These are phyloP conservation scores for Tinospora cordifolia DNA, from an alignment of 164 flowering plant species.

Conservation along the genomic window DNA sequence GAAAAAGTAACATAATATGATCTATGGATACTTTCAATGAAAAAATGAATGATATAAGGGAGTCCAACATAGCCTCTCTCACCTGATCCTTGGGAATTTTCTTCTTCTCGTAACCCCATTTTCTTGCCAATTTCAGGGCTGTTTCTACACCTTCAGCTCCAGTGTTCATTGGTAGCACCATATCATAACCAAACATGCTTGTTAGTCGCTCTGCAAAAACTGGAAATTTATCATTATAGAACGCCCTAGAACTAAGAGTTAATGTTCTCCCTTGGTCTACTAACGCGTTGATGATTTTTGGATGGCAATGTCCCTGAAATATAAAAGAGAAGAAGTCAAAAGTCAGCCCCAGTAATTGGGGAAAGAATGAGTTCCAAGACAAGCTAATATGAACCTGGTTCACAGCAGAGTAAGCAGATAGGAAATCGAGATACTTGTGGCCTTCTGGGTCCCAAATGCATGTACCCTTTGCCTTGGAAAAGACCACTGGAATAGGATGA, in stretches of 20 bases:
- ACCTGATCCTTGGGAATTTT: slow-evolving; percentile 83
- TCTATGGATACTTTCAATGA: background rate
- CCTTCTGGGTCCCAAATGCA: slow-evolving; percentile 98
- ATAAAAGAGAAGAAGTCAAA: background rate
- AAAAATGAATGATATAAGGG: background rate
- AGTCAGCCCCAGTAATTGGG: background rate
- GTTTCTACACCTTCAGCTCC: slow-evolving; percentile 57
- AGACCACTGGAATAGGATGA: slow-evolving; percentile 90
- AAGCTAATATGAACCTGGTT: slow-evolving; percentile 56
- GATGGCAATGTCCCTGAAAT: slow-evolving; percentile 93
- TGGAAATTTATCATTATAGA: slow-evolving; percentile 85
- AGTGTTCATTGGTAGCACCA: slow-evolving; percentile 98
- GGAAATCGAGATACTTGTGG: slow-evolving; percentile 79
- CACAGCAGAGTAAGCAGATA: slow-evolving; percentile 93
- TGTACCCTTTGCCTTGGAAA: slow-evolving; percentile 84
- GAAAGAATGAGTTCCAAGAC: background rate
- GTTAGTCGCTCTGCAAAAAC: slow-evolving; percentile 64
- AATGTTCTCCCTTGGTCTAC: slow-evolving; percentile 72
- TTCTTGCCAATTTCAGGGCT: slow-evolving; percentile 10
- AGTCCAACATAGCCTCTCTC: slow-evolving; percentile 2
- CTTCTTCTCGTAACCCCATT: slow-evolving; percentile 57
- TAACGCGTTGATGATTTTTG: slow-evolving; percentile 74
- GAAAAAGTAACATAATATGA: background rate
- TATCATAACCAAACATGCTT: slow-evolving; percentile 78
- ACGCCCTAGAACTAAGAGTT: slow-evolving; percentile 92